A percentile compares a stretch with the other conserved stretches of the same genome.
phyloP scores from a whole-genome alignment of 148 eudicot genomes.

The Vaccinium vitisidaea region DNA sequence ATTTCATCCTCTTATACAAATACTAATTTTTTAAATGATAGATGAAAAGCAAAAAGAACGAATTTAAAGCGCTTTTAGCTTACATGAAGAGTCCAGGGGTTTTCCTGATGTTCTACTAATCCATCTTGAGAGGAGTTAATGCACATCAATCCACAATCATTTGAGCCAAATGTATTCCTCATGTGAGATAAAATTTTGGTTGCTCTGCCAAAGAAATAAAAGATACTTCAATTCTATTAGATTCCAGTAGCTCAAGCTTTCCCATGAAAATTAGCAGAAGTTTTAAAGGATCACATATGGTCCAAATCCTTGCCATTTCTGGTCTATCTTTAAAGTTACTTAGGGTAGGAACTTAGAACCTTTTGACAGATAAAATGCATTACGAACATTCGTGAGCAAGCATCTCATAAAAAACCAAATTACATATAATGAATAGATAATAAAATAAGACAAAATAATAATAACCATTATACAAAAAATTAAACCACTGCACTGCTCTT shows the following conservation, averaged over 20 bases:
- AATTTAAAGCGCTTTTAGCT: constrained; percentile 26
- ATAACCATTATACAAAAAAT: too few relatives aligned
- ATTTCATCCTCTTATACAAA: not conserved
- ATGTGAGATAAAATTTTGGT: constrained; percentile 62
- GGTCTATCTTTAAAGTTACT: not conserved
- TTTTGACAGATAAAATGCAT: not conserved
- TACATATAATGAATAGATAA: not conserved
- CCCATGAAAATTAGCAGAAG: not conserved
- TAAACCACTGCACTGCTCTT: too few relatives aligned
- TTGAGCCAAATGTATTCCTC: constrained; percentile 85
- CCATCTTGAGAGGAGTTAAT: constrained; percentile 66
- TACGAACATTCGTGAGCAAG: not conserved
- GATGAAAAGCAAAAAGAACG: not conserved
- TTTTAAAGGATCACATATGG: not conserved
- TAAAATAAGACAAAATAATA: too few relatives aligned
- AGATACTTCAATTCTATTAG: not conserved
- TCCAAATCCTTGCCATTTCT: not conserved
- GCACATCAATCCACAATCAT: constrained; percentile 73
- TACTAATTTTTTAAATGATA: not conserved
- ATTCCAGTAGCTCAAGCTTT: not conserved
- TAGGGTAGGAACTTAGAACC: not conserved
- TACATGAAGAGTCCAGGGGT: constrained; percentile 79
- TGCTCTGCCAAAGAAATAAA: constrained; percentile 50
- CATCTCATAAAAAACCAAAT: not conserved
- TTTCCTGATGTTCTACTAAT: constrained; percentile 43